phyloP scores from a whole-genome alignment of 2,329 filamentous ascomycete genomes.

The Apiospora phragmitis region DNA sequence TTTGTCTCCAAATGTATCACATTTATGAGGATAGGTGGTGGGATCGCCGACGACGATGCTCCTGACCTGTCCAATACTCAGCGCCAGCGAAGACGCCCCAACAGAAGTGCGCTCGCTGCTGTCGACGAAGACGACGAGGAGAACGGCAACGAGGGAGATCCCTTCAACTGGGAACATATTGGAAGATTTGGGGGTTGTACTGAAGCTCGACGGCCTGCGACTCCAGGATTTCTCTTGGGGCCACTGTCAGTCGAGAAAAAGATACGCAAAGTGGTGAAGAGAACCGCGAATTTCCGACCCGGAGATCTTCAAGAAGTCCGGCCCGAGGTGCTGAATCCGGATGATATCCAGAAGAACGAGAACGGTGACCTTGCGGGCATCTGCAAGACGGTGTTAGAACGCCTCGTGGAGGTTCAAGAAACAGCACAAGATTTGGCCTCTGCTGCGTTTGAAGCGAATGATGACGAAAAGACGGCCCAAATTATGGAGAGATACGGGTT shows the following conservation, averaged over 20 bases:
- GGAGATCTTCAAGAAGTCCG: constrained; percentile 69
- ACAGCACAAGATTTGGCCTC: constrained; percentile 48
- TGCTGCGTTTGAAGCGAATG: constrained; percentile 45
- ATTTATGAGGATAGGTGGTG: constrained; percentile 75
- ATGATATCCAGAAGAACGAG: constrained; percentile 74
- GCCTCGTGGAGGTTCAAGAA: constrained; percentile 53
- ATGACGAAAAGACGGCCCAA: constrained; percentile 44
- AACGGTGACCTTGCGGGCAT: constrained; percentile 78
- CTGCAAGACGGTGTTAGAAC: constrained; percentile 71
- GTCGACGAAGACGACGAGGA: constrained; percentile 63
- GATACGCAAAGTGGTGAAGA: constrained; percentile 67
- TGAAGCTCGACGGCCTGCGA: constrained; percentile 69
- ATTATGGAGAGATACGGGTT: constrained; percentile 69
- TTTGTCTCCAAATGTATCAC: constrained; percentile 87
- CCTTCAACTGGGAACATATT: constrained; percentile 83
- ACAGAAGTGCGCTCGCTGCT: constrained; percentile 31
- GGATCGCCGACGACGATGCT: constrained; percentile 51
- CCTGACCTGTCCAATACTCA: constrained; percentile 53
- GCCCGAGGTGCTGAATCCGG: constrained; percentile 74
- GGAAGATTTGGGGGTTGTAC: constrained; percentile 77
- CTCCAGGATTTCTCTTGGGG: constrained; percentile 83
- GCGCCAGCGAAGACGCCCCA: constrained; percentile 42
- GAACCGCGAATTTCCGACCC: constrained; percentile 69
- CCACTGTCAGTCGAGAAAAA: constrained; percentile 89
- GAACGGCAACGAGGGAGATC: constrained; percentile 69